These are phyloP conservation scores for Fusarium xyrophilum DNA, from an alignment of 2,329 filamentous ascomycete genomes.

Conservation along the genomic window DNA sequence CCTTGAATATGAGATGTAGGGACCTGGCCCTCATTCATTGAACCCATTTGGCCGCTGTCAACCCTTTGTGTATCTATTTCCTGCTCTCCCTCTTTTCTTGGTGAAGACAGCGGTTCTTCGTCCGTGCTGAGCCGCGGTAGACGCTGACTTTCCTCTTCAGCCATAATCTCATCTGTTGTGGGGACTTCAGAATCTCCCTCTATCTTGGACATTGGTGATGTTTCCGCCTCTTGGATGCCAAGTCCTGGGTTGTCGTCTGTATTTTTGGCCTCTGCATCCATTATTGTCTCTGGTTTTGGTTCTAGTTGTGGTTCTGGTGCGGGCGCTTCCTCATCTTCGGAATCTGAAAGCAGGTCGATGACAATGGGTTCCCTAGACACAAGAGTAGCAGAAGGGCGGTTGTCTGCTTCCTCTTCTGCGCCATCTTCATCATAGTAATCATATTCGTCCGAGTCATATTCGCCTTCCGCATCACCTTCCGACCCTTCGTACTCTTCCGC, in stretches of 20 bases:
- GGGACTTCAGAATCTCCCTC: background rate
- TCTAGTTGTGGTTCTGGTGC: background rate
- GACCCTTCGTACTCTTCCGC: slow-evolving; percentile 38
- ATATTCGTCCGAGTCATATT: slow-evolving; percentile 42
- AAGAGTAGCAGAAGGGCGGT: slow-evolving; percentile 14
- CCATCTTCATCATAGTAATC: slow-evolving; percentile 37
- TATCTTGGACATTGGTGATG: background rate
- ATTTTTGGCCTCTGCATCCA: background rate
- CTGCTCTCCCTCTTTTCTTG: background rate
- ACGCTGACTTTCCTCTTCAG: background rate
- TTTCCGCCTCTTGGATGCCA: background rate
- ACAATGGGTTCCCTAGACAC: slow-evolving; percentile 49
- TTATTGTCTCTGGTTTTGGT: background rate
- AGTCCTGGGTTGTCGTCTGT: background rate
- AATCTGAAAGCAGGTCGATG: slow-evolving; percentile 57
- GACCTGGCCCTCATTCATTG: background rate
- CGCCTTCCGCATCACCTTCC: slow-evolving; percentile 42
- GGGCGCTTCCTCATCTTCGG: slow-evolving; percentile 52
- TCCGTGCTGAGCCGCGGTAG: background rate
- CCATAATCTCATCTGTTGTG: background rate
- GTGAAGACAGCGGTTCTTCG: background rate
- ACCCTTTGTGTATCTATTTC: background rate
- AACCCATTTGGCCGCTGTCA: background rate
- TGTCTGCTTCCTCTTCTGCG: slow-evolving; percentile 31
- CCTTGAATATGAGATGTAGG: background rate